A percentile compares a stretch with the other conserved stretches of the same genome.
Evolutionary conservation across 495 filamentous ascomycete species (phyloP).

Genomic region (Filosporella fistucella): DNA sequence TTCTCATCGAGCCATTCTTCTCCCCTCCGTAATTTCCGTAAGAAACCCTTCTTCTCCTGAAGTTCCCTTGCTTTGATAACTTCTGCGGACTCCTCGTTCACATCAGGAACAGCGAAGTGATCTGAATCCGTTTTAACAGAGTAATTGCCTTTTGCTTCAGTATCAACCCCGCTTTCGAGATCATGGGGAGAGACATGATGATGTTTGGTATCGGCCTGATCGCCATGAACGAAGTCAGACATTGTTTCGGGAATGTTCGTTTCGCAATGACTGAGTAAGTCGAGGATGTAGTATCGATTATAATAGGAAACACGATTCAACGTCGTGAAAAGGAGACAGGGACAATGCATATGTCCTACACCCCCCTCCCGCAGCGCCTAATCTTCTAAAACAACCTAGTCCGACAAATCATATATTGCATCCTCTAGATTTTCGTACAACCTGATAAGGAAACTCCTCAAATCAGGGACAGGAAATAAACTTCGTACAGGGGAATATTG

Average conservation of each 20-base stretch:
- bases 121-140: background rate
- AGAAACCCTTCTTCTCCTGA: slow-evolving; percentile 11
- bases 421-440: background rate
- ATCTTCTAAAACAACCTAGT: background rate
- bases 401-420: background rate
- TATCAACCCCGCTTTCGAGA: slow-evolving; percentile 4
- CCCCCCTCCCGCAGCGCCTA: background rate
- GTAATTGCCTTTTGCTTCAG: background rate
- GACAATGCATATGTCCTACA: background rate
- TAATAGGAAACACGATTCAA: background rate
- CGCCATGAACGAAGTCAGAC: slow-evolving; percentile 24
- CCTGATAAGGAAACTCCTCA: slow-evolving; percentile 5
- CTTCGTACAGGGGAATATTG: too few relatives aligned
- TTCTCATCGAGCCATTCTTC: slow-evolving; percentile 46
- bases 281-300: too few relatives aligned
- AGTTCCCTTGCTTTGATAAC: slow-evolving; percentile 18
- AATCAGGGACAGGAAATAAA: too few relatives aligned
- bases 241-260: too few relatives aligned
- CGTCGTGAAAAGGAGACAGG: background rate
- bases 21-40: slow-evolving; percentile 32
- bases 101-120: background rate
- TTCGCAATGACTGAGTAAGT: too few relatives aligned
- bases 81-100: slow-evolving; percentile 7
- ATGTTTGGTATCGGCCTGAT: slow-evolving; percentile 13
- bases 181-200: slow-evolving; percentile 4